phyloP scores from a whole-genome alignment of 352 stramenopile genomes.

The Globisporangium uncinulatum region DNA sequence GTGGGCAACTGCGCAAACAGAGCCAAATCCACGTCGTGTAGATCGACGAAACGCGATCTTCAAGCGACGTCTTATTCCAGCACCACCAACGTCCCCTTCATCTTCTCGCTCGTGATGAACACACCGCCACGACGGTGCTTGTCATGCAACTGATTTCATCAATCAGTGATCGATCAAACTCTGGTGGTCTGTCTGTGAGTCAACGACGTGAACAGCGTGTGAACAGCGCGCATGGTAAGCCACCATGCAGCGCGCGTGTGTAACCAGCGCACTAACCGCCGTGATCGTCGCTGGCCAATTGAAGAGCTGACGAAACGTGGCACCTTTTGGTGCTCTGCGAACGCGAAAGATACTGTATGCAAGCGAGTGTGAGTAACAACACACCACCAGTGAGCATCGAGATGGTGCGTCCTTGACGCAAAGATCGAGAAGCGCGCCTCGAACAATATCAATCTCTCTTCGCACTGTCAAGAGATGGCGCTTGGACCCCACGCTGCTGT shows the following conservation, averaged over 20 bases:
- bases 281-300: not conserved
- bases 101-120: no score
- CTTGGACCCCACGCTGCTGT: not conserved
- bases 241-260: not conserved
- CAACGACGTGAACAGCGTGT: not conserved
- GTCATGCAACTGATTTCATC: no score
- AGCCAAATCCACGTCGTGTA: no score
- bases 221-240: not conserved
- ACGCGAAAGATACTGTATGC: conserved; percentile 2
- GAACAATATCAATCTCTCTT: not conserved
- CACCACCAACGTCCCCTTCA: no score
- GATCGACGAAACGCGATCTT: no score
- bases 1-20: no score
- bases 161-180: no score
- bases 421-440: not conserved
- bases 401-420: not conserved
- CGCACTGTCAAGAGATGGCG: not conserved
- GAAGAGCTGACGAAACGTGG: not conserved
- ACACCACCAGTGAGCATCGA: not conserved
- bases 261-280: not conserved
- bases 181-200: not conserved
- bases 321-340: not conserved
- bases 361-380: conserved; percentile 14
- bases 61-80: no score
- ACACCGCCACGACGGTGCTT: no score